These are phyloP conservation scores for Artemisia argyi DNA, from an alignment of 129 eudicot genomes.

Conservation along the genomic window DNA sequence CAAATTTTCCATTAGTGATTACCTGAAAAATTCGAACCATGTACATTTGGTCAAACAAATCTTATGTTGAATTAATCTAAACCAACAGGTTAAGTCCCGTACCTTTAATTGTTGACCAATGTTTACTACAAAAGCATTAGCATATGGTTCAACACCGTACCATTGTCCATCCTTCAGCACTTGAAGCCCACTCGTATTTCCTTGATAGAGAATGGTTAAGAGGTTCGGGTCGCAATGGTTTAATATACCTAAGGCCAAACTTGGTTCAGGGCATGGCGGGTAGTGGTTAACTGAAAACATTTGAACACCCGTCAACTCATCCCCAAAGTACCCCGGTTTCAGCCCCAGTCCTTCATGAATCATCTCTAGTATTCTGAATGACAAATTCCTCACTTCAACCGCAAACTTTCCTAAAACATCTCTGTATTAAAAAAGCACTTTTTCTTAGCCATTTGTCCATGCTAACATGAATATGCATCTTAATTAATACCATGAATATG, in stretches of 20 bases:
- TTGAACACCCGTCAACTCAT: slow-evolving; percentile 31
- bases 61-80: too few species aligned
- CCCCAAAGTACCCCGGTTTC: slow-evolving; percentile 36
- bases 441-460: not conserved
- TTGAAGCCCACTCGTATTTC: slow-evolving; percentile 51
- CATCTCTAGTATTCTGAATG: slow-evolving; percentile 41
- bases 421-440: slow-evolving; percentile 17
- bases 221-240: slow-evolving; percentile 47
- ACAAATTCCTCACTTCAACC: slow-evolving; percentile 35
- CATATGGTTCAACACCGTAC: slow-evolving; percentile 40
- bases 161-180: slow-evolving; percentile 49
- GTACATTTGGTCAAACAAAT: not conserved
- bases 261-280: slow-evolving; percentile 75
- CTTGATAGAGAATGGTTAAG: slow-evolving; percentile 38
- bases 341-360: slow-evolving; percentile 56
- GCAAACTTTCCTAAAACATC: slow-evolving; percentile 37
- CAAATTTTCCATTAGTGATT: slow-evolving; percentile 54
- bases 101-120: slow-evolving; percentile 51
- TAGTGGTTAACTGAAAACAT: slow-evolving; percentile 39
- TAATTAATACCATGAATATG: too few species aligned
- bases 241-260: slow-evolving; percentile 45
- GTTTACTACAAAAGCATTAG: slow-evolving; percentile 50
- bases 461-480: too few species aligned
- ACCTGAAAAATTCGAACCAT: slow-evolving; percentile 30
- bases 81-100: not conserved